These are phyloP conservation scores for Penicillium sp. DNA, from an alignment of 2,329 filamentous ascomycete genomes.

Conservation along the genomic window DNA sequence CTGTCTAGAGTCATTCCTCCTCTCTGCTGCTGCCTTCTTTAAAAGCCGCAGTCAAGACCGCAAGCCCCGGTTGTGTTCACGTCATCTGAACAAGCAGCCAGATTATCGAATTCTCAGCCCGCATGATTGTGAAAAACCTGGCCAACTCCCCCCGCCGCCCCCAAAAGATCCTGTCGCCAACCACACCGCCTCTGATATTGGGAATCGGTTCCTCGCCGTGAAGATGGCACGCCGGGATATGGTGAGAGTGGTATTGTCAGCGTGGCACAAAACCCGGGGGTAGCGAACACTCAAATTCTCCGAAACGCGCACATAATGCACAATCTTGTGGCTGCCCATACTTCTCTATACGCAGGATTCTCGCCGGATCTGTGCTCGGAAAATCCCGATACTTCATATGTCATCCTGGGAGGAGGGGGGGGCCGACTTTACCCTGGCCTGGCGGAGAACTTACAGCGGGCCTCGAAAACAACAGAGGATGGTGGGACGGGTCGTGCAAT, in stretches of 20 bases:
- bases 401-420: background rate
- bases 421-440: background rate
- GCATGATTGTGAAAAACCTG: constrained; percentile 2
- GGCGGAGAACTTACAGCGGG: background rate
- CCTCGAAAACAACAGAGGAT: background rate
- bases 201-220: constrained; percentile 12
- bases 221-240: background rate
- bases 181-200: constrained; percentile 12
- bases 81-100: constrained; percentile 12
- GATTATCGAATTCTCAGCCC: constrained; percentile 5
- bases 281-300: constrained; percentile 4
- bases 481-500: background rate
- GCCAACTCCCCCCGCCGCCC: background rate
- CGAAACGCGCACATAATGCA: constrained; percentile 4
- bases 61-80: constrained; percentile 1
- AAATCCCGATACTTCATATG: background rate
- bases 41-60: background rate
- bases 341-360: background rate
- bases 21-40: constrained; percentile 35
- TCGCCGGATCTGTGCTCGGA: background rate
- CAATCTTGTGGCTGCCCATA: background rate
- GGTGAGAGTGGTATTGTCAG: constrained; percentile 4
- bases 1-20: constrained; percentile 38
- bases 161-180: constrained; percentile 3
- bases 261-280: constrained; percentile 11